Conservation (phyloP, 139 green algal species). For the Trebouxia sp. region DNA sequence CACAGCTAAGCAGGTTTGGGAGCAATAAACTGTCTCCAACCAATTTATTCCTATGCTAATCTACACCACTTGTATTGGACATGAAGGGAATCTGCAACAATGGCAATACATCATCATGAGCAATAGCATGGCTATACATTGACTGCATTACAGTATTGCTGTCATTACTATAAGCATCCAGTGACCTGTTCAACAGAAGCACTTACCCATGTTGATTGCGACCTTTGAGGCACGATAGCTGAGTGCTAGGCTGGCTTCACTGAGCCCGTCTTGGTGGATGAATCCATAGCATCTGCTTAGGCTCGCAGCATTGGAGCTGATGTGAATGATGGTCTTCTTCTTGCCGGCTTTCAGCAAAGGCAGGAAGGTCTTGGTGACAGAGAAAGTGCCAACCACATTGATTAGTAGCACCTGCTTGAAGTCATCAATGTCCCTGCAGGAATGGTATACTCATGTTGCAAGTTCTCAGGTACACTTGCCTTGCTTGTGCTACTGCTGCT, state of each 20-base stretch:
- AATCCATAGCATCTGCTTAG: not conserved
- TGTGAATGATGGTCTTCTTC: constrained; percentile 3
- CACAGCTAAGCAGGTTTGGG: no score
- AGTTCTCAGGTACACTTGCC: not conserved
- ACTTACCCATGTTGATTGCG: constrained; percentile 3
- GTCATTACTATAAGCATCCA: no score
- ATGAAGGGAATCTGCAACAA: no score
- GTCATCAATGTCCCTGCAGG: not conserved
- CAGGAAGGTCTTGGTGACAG: not conserved
- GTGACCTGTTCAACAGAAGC: not conserved
- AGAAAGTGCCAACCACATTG: constrained; percentile 5
- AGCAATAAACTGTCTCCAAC: no score
- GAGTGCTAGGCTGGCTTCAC: not conserved
- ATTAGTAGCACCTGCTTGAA: not conserved
- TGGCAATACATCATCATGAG: no score
- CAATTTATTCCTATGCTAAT: no score
- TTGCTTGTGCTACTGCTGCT: not conserved
- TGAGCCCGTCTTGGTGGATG: not conserved
- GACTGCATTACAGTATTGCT: no score
- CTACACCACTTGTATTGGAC: no score
- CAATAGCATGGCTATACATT: no score
- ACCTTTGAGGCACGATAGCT: constrained; percentile 9
- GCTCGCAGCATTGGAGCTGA: constrained; percentile 22
- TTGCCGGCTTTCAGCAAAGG: not conserved
- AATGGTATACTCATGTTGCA: not conserved